These are phyloP conservation scores for Hypocrella siamensis DNA, from an alignment of 2,329 filamentous ascomycete genomes.

Conservation along the genomic window DNA sequence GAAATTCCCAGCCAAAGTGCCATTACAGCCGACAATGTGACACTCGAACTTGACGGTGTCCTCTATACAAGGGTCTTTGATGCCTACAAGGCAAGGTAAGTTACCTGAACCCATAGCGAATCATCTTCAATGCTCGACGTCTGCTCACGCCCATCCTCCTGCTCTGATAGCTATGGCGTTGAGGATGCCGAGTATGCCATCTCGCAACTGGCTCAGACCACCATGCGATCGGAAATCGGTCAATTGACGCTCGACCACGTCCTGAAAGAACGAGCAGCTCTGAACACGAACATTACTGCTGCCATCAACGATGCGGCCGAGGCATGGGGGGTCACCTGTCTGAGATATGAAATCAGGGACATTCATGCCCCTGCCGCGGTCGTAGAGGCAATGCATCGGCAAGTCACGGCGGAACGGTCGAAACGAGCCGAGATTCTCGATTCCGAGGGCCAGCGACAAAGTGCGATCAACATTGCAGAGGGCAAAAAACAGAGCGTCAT, in stretches of 20 bases:
- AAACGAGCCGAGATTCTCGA: conserved; percentile 97
- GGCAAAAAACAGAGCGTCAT: conserved; percentile 96
- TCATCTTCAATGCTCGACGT: too few species aligned
- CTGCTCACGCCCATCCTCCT: not conserved
- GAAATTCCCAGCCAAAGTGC: conserved; percentile 96
- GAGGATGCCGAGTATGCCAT: conserved; percentile 99
- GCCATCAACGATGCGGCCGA: conserved; percentile 97
- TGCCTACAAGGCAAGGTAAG: conserved; percentile 88
- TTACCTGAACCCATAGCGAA: not conserved
- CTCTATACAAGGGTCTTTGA: conserved; percentile 94
- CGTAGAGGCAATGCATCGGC: conserved; percentile 94
- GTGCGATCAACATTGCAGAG: conserved; percentile 97
- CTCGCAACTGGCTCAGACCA: conserved; percentile 92
- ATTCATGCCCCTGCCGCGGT: conserved; percentile 92
- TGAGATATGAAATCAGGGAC: conserved; percentile 95
- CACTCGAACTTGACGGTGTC: conserved; percentile 87
- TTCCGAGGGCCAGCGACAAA: conserved; percentile 91
- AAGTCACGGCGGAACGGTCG: conserved; percentile 91
- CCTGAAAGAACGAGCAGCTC: conserved; percentile 84
- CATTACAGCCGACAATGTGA: conserved; percentile 97
- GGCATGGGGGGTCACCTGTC: conserved; percentile 90
- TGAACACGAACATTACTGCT: conserved; percentile 97
- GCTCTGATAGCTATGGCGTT: conserved; percentile 63
- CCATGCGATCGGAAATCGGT: conserved; percentile 96
- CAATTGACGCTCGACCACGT: conserved; percentile 95